These are phyloP conservation scores for Vitis hybrid DNA, from an alignment of 177 flowering plant species.

Conservation along the genomic window DNA sequence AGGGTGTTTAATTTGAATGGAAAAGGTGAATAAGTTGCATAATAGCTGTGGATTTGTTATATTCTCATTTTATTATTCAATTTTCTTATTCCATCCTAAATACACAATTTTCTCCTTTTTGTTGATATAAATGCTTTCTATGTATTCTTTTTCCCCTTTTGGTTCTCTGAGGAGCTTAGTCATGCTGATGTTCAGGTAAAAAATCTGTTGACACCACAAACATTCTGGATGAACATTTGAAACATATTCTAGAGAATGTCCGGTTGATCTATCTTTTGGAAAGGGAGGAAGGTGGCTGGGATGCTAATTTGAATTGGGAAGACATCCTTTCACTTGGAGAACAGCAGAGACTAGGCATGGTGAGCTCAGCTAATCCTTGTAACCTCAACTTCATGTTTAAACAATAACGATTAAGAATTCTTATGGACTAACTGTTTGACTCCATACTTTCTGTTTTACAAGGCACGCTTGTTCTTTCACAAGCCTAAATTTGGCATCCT, in stretches of 20 bases:
- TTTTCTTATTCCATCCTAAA: too few relatives aligned
- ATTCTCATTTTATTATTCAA: neutral
- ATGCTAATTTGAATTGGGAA: constrained; percentile 85
- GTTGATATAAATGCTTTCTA: neutral
- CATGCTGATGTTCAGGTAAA: constrained; percentile 38
- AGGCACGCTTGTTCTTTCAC: constrained; percentile 99
- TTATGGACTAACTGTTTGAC: constrained; percentile 2
- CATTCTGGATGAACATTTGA: constrained; percentile 56
- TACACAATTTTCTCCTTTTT: neutral
- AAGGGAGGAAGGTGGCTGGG: constrained; percentile 82
- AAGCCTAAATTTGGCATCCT: constrained; percentile 91
- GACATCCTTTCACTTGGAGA: constrained; percentile 96
- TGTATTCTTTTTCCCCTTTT: neutral
- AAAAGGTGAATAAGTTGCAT: constrained; percentile 40
- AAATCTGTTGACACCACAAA: constrained; percentile 20
- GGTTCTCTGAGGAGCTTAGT: neutral
- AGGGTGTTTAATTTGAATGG: constrained; percentile 33
- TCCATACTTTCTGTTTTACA: constrained; percentile 16
- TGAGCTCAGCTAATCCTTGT: constrained; percentile 28
- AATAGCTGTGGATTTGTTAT: neutral
- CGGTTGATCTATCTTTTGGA: constrained; percentile 82
- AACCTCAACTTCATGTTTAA: neutral
- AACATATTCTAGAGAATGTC: constrained; percentile 75
- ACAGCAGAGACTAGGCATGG: constrained; percentile 99
- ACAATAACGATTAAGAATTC: neutral